A percentile compares a stretch with the other conserved stretches of the same genome.
Conservation (phyloP, 2,329 filamentous ascomycete species). For the Nigrospora sphaerica region DNA sequence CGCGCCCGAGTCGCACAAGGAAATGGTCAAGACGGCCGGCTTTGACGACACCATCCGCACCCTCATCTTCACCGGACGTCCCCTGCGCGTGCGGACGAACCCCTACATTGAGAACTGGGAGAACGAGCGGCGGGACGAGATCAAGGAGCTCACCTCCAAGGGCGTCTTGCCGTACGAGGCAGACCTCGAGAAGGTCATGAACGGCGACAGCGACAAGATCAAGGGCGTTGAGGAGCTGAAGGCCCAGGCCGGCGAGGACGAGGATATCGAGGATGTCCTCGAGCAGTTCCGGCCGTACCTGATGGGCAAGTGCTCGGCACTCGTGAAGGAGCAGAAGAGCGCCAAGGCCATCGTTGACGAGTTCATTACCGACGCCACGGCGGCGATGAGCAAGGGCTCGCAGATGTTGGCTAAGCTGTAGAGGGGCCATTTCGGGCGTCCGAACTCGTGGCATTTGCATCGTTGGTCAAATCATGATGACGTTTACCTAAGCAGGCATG, state of each 20-base stretch:
- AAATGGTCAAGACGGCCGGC: conserved; percentile 82
- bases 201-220: conserved; percentile 38
- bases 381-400: conserved; percentile 60
- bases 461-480: background rate
- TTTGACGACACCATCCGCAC: conserved; percentile 97
- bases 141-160: conserved; percentile 84
- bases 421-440: conserved; percentile 5
- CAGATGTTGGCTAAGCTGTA: conserved; percentile 67
- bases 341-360: conserved; percentile 93
- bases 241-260: conserved; percentile 59
- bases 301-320: conserved; percentile 95
- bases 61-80: conserved; percentile 96
- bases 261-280: conserved; percentile 75
- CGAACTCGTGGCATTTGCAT: background rate
- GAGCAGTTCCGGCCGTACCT: conserved; percentile 52
- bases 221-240: conserved; percentile 38
- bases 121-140: conserved; percentile 80
- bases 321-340: conserved; percentile 85
- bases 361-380: conserved; percentile 76
- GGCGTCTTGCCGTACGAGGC: conserved; percentile 90
- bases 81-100: conserved; percentile 89
- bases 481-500: no score
- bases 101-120: conserved; percentile 95
- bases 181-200: conserved; percentile 76
- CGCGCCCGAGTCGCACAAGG: conserved; percentile 88